A percentile compares a stretch with the other conserved stretches of the same genome.
phyloP scores from a whole-genome alignment of 1,284 basidiomycete species.

The Kwoniella shivajii region DNA sequence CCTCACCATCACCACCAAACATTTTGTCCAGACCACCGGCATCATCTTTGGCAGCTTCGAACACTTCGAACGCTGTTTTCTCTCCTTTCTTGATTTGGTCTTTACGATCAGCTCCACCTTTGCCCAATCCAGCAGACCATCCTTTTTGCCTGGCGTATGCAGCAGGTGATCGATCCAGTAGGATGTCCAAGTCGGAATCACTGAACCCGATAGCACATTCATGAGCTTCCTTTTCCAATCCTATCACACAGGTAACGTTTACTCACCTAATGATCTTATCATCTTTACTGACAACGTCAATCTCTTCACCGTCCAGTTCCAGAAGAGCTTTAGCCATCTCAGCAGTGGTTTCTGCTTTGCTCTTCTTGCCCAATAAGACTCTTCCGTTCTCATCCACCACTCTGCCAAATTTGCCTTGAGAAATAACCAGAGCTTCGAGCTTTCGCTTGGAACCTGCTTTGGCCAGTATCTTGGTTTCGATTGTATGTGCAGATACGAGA shows the following conservation, averaged over 20 bases:
- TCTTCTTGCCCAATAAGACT: conserved; percentile 56
- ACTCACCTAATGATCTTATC: conserved; percentile 68
- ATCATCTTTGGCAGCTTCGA: conserved; percentile 68
- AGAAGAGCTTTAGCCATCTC: conserved; percentile 81
- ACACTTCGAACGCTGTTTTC: conserved; percentile 71
- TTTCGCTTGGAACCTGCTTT: conserved; percentile 83
- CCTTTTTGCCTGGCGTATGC: conserved; percentile 79
- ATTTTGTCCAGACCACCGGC: conserved; percentile 71
- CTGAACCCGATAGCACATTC: conserved; percentile 40
- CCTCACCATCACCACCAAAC: conserved; percentile 50
- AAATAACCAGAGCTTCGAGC: conserved; percentile 91
- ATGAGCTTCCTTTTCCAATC: background rate
- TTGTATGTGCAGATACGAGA: conserved; percentile 74
- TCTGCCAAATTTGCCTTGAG: conserved; percentile 79
- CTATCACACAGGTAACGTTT: background rate
- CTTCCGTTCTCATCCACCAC: conserved; percentile 59
- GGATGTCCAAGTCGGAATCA: conserved; percentile 73
- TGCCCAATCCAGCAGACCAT: conserved; percentile 61
- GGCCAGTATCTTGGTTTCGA: conserved; percentile 89
- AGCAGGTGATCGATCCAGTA: conserved; percentile 77
- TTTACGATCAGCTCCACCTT: conserved; percentile 38
- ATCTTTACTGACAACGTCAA: conserved; percentile 78
- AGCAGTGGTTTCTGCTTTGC: conserved; percentile 60
- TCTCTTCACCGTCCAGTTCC: conserved; percentile 81
- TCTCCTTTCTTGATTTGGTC: conserved; percentile 51